Evolutionary conservation across 208 protist genomes (phyloP).

Genomic region (Acanthamoeba quina): DNA sequence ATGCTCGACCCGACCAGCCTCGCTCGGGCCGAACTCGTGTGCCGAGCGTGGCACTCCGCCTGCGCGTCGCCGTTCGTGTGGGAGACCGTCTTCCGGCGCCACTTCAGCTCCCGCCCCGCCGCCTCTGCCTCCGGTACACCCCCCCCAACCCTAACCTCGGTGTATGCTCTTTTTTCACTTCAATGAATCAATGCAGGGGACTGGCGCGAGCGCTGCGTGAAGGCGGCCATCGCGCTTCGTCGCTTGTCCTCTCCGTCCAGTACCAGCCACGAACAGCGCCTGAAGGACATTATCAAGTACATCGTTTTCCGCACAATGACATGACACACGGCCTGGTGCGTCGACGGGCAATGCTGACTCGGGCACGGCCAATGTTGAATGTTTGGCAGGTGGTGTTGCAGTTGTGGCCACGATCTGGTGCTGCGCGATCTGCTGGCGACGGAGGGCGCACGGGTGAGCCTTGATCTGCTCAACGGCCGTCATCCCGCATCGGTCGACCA

Average conservation of each 20-base stretch:
- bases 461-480: neutral
- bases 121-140: neutral
- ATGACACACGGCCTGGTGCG: too few relatives aligned
- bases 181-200: neutral
- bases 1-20: conserved; percentile 1
- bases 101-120: neutral
- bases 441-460: neutral
- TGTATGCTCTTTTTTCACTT: too few relatives aligned
- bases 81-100: neutral
- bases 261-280: neutral
- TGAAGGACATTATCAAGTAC: neutral
- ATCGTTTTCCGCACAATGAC: too few relatives aligned
- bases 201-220: neutral
- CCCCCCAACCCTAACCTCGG: neutral
- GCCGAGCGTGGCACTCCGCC: neutral
- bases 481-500: too few relatives aligned
- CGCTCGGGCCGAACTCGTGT: neutral
- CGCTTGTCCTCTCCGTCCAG: neutral
- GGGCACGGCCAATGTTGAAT: neutral
- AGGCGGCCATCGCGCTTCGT: neutral
- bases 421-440: neutral
- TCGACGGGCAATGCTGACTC: too few relatives aligned
- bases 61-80: neutral
- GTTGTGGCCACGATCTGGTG: neutral
- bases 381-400: neutral